Percentiles rank a stretch among this genome's conserved stretches.
phyloP scores from a whole-genome alignment of 202 grass and related monocot species.

The Zoysia matrella region DNA sequence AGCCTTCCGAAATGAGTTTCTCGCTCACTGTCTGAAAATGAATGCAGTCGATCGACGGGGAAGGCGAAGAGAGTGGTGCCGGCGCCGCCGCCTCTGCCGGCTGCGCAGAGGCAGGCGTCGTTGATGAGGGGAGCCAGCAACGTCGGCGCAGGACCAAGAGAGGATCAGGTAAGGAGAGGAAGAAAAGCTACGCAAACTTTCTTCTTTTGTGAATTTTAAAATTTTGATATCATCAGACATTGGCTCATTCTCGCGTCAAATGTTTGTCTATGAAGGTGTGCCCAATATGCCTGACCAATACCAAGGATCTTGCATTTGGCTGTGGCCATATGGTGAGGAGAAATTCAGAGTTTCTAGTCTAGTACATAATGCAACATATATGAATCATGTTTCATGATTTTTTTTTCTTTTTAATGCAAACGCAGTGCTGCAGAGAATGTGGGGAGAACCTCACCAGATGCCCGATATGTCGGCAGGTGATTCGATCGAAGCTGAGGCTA shows the following conservation, averaged over 20 bases:
- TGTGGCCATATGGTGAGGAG: constrained; percentile 85
- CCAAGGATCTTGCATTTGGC: constrained; percentile 80
- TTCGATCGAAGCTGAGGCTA: constrained; percentile 79
- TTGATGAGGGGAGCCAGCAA: constrained; percentile 44
- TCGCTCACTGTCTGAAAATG: neutral
- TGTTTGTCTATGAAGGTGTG: constrained; percentile 61
- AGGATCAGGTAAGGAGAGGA: constrained; percentile 46
- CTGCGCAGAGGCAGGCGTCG: constrained; percentile 47
- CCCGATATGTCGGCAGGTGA: constrained; percentile 76
- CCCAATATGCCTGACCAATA: constrained; percentile 84
- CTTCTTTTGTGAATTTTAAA: neutral
- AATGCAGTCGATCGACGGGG: constrained; percentile 54
- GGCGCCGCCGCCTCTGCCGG: constrained; percentile 65
- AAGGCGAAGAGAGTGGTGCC: constrained; percentile 57
- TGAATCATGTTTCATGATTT: neutral
- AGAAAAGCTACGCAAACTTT: neutral
- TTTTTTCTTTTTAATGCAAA: neutral
- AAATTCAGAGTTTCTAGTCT: neutral
- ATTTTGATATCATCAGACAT: no score
- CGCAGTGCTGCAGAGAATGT: constrained; percentile 91
- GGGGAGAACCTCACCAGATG: constrained; percentile 76
- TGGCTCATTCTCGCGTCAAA: neutral
- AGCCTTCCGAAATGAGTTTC: neutral
- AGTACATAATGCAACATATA: neutral
- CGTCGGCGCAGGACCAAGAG: constrained; percentile 9